Evolutionary conservation across 176 grass and related monocot genomes (phyloP), one percentile per base, ranked within the genome.

Genomic region (Ampelocalamus luodianensis): DNA sequence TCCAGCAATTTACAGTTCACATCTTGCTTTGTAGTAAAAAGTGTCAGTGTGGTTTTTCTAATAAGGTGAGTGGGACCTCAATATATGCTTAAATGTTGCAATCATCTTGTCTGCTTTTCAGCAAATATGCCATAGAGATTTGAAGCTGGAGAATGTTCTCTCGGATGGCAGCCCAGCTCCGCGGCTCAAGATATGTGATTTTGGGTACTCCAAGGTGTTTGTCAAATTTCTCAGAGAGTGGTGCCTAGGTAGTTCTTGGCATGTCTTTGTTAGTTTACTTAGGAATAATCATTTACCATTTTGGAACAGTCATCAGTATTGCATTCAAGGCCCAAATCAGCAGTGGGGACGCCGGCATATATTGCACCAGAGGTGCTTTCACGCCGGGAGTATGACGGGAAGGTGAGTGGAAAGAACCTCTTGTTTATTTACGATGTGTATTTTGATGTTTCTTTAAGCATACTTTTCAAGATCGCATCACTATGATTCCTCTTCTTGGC

Each of bases 101-200:
- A 79, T 44, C 36, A 66, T 81, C 74, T 87, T 82, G 43, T 24
- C 60, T 71, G 42, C 83, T 85, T 90, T 83, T 69, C 87, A 94
- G 92, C 87, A 94, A 94, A 94, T 94, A 87, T 94, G 92, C 77
- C 90, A 94, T 85, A 88, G 92, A 79, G 92, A 94, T 92, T 90
- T 94, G 90, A 94, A 94, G 72, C 50, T 94, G 81, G 92, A 94
- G 87, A 94, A 94, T 89, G 90, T 89, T 82, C 90, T 92, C 50
- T 74, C 92, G 59, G 90, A 94, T 74, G 90, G 90, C 32, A 94
- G 60, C 61, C 50, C 60, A 42, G 92, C 92, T 61, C 92, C 87
- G 0, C 87, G 87, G 67, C 90, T 94, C 61, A 94, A 94, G 90
- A 94, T 94, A 83, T 94, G 90, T 68, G 92, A 94, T 92, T 94